Base-by-base conservation (phyloP, 2,329 filamentous ascomycete genomes). In the Chalara sp. region DNA sequence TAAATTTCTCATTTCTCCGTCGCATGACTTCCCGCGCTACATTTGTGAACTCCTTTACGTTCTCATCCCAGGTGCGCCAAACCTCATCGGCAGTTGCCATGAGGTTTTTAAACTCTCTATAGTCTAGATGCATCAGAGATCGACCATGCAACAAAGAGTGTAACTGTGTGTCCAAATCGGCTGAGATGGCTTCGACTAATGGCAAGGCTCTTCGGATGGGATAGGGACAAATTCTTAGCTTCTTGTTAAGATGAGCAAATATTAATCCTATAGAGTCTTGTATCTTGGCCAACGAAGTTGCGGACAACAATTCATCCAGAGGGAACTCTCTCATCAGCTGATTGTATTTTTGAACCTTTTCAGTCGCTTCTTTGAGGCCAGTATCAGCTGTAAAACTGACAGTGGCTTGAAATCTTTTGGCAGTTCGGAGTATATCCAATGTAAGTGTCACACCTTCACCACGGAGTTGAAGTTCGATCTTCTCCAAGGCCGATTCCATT, bases 261-360 rank as follows among this genome's bases (percentile, higher is more conserved):
- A 99, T 96, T 62, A 91, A 81, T 43, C 85, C 80, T 56, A 99
- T 80, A 6, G 93, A 87, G 62, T 97, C 91, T 63, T 93, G 84
- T 3, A 95, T 83, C 69, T 96, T 96, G 61, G 84, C 76, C 43
- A 99, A 71, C 1, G 91, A 92, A 0, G 91, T 95, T 1, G 93
- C 91, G 12, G 93, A 96, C 13, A 96, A 79, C 31, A 99, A 74
- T 67, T 99, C 93, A 65, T 97, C 92, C 33, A 99, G 76, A 0
- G 93, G 93, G 57, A 99, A 97, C 67, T 99, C 95, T 56, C 93
- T 86, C 89, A 99, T 97, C 29, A 99, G 80, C 71, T 95, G 89
- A 67, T 99, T 99, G 76, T 97, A 99, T 70, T 96, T 96, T 68
- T 96, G 89, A 44, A 99, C 95, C 66, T 88, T 87, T 56, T 99